Evolutionary conservation across 371 early-diverging fungal species (phyloP).

Genomic region (Neoconidiobolus thromboides): DNA sequence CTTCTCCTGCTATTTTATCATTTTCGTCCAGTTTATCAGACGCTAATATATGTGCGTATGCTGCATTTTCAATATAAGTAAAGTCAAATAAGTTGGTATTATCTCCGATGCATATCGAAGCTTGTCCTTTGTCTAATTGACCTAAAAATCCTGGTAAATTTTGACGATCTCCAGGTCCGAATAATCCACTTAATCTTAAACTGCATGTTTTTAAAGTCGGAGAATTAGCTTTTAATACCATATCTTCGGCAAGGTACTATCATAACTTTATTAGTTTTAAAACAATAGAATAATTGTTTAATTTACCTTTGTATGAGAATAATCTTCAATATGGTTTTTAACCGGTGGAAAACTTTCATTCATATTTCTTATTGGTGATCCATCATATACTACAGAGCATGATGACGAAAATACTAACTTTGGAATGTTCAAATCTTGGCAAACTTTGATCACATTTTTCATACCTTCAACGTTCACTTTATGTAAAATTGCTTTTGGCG

Average conservation of each 20-base stretch:
- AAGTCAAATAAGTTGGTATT: slow-evolving; percentile 75
- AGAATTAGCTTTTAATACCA: slow-evolving; percentile 61
- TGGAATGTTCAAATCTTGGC: slow-evolving; percentile 37
- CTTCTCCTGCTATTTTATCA: slow-evolving; percentile 25
- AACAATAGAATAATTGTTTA: background rate
- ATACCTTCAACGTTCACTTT: slow-evolving; percentile 83
- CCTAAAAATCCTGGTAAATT: slow-evolving; percentile 54
- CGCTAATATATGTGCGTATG: slow-evolving; percentile 76
- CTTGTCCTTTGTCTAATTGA: slow-evolving; percentile 48
- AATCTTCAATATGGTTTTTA: slow-evolving; percentile 57
- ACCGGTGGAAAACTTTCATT: slow-evolving; percentile 63
- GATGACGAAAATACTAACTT: slow-evolving; percentile 72
- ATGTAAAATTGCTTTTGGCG: slow-evolving; percentile 33
- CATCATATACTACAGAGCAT: slow-evolving; percentile 75
- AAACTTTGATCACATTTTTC: slow-evolving; percentile 57
- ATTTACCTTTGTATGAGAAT: slow-evolving; percentile 74
- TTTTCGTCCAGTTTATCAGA: slow-evolving; percentile 44
- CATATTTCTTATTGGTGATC: slow-evolving; percentile 49
- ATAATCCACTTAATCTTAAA: slow-evolving; percentile 79
- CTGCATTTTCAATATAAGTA: slow-evolving; percentile 86
- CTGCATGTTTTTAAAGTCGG: slow-evolving; percentile 47
- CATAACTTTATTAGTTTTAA: slow-evolving; percentile 1
- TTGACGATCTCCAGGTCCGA: slow-evolving; percentile 83
- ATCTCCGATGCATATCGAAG: slow-evolving; percentile 66
- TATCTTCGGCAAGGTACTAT: slow-evolving; percentile 57